phyloP scores from a whole-genome alignment of 768 basidiomycete species.

The Phaeotremella skinneri region DNA sequence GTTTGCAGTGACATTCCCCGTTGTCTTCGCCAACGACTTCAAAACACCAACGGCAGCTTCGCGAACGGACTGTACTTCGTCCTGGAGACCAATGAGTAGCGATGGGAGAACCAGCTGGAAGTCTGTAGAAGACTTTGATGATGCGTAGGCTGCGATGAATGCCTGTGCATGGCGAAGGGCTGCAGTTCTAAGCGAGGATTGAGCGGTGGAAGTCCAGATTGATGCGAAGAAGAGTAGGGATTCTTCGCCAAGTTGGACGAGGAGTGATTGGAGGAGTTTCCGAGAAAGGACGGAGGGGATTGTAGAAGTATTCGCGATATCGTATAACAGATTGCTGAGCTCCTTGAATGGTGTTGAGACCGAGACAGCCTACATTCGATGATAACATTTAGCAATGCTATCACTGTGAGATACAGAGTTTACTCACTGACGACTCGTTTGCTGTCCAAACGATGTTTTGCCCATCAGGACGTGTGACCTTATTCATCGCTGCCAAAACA shows the following conservation, averaged over 20 bases:
- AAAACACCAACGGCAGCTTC: constrained; percentile 44
- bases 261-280: constrained; percentile 63
- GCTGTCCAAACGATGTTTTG: constrained; percentile 22
- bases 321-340: constrained; percentile 68
- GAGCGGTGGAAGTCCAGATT: constrained; percentile 56
- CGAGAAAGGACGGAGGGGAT: constrained; percentile 59
- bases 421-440: constrained; percentile 7
- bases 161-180: constrained; percentile 74
- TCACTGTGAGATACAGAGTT: background rate
- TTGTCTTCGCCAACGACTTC: constrained; percentile 21
- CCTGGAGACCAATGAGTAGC: constrained; percentile 38
- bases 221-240: constrained; percentile 78
- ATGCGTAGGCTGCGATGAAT: constrained; percentile 71
- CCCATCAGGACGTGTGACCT: constrained; percentile 23
- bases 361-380: background rate
- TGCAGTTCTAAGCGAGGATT: constrained; percentile 54
- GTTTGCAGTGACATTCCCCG: constrained; percentile 16
- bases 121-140: constrained; percentile 54
- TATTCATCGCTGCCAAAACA: constrained; percentile 30
- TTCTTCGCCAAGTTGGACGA: constrained; percentile 67
- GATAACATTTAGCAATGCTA: background rate
- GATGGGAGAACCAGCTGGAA: constrained; percentile 53
- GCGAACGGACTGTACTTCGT: constrained; percentile 42
- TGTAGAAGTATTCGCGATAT: constrained; percentile 62
- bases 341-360: constrained; percentile 56